Percentiles rank a stretch among this genome's conserved stretches.
These are phyloP conservation scores for Fagopyrum homotropicum DNA, from an alignment of 148 eudicot species.

Conservation along the genomic window DNA sequence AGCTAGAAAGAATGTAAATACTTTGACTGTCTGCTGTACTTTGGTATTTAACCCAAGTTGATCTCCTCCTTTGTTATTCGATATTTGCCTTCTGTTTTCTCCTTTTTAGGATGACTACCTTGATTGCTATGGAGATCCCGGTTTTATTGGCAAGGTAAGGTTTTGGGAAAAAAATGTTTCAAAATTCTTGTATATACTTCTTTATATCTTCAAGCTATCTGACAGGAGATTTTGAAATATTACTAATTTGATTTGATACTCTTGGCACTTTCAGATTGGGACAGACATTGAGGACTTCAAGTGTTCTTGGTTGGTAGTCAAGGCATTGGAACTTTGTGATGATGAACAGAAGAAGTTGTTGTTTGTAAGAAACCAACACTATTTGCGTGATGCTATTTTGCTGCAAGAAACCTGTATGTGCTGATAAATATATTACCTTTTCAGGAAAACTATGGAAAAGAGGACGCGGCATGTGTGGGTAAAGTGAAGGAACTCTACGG, in stretches of 20 bases:
- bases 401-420: not conserved
- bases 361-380: not conserved
- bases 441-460: not conserved
- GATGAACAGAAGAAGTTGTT: not conserved
- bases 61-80: no score
- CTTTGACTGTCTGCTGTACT: no score
- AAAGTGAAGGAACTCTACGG: conserved; percentile 73
- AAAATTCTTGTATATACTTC: no score
- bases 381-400: not conserved
- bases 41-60: no score
- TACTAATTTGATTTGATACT: no score
- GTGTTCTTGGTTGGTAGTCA: not conserved
- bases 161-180: not conserved
- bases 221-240: no score
- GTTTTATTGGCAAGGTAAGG: not conserved
- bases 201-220: no score
- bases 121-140: not conserved
- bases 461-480: conserved; percentile 53
- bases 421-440: no score
- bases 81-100: no score
- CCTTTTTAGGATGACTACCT: not conserved
- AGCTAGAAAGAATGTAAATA: no score
- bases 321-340: not conserved
- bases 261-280: no score
- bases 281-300: no score